phyloP scores from a whole-genome alignment of 129 eudicot species.

The Saussurea involucrata region DNA sequence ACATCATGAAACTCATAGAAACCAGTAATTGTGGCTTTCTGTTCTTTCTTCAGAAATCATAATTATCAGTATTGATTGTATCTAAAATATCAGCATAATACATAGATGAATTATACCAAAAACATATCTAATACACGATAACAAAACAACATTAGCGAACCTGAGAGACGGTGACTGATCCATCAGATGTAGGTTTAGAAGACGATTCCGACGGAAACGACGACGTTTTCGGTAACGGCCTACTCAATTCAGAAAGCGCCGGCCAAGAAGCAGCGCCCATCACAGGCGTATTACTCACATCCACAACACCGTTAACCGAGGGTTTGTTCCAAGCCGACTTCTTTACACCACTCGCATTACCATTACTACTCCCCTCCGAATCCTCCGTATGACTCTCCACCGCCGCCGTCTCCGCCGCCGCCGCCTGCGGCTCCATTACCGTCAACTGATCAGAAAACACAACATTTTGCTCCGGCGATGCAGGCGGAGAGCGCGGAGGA shows the following conservation, averaged over 20 bases:
- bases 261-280: slow-evolving; percentile 74
- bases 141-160: background rate
- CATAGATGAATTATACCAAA: background rate
- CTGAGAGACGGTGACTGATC: slow-evolving; percentile 39
- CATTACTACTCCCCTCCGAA: slow-evolving; percentile 12
- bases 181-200: slow-evolving; percentile 32
- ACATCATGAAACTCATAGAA: too few species aligned
- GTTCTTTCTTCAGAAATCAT: too few species aligned
- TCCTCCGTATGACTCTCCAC: slow-evolving; percentile 17
- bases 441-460: slow-evolving; percentile 8
- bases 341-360: slow-evolving; percentile 44
- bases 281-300: slow-evolving; percentile 28
- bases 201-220: slow-evolving; percentile 21
- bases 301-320: slow-evolving; percentile 42
- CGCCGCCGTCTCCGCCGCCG: background rate
- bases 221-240: slow-evolving; percentile 29
- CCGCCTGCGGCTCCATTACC: background rate
- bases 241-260: slow-evolving; percentile 56
- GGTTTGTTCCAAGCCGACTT: slow-evolving; percentile 66
- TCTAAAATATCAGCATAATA: too few species aligned
- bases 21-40: too few species aligned
- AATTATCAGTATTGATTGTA: too few species aligned
- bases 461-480: background rate
- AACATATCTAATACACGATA: background rate
- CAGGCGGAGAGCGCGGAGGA: slow-evolving; percentile 10